Evolutionary conservation across 805 yeast genomes (phyloP).

Genomic region (Lipomyces sp.): DNA sequence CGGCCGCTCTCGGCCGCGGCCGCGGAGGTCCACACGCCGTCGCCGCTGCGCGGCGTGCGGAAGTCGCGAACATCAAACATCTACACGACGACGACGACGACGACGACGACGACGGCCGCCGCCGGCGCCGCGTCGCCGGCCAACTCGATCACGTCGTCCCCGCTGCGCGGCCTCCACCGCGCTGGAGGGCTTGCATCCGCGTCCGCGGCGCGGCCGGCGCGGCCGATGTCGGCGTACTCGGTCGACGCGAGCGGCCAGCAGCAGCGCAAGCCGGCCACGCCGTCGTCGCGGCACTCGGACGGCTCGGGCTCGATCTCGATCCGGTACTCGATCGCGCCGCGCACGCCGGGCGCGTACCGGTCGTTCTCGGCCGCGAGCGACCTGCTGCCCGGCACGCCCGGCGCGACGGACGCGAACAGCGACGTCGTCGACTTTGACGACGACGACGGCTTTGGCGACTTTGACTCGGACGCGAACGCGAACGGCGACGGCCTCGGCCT

Average conservation of each 20-base stretch:
- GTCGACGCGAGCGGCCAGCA: constrained; percentile 6
- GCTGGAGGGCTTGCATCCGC: background rate
- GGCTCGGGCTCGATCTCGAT: constrained; percentile 25
- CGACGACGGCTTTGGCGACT: background rate
- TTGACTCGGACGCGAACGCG: too few species aligned
- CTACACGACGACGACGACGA: background rate
- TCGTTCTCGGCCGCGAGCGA: constrained; percentile 22
- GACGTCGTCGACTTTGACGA: constrained; percentile 12
- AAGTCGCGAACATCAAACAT: constrained; percentile 3
- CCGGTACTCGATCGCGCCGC: constrained; percentile 20
- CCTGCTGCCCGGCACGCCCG: constrained; percentile 9
- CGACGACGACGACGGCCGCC: background rate
- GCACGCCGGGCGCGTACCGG: constrained; percentile 13
- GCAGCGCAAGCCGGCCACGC: constrained; percentile 3
- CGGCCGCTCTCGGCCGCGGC: background rate
- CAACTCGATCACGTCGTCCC: background rate
- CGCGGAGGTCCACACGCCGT: background rate
- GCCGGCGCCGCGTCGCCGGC: background rate
- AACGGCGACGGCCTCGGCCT: too few species aligned
- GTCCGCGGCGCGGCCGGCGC: background rate
- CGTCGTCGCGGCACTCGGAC: constrained; percentile 21
- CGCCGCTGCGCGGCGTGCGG: constrained; percentile 8
- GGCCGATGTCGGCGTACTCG: constrained; percentile 12
- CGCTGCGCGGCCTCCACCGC: background rate
- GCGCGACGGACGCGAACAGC: constrained; percentile 5